Conservation (phyloP, 805 yeast species). For the Cyberlindnera euphorbiiphila region DNA sequence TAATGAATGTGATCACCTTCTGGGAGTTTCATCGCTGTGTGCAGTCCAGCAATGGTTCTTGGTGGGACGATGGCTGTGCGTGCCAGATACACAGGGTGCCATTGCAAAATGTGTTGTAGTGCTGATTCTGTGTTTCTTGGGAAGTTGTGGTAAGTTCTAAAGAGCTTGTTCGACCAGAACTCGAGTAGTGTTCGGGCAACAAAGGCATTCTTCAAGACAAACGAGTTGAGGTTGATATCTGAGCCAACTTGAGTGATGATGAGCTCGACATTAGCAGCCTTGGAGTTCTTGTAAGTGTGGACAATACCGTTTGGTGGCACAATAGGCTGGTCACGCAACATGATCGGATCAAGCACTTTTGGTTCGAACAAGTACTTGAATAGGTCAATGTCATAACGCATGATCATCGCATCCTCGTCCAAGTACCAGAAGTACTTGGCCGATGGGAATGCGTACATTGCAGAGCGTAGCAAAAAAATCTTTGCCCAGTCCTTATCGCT, state of each 20-base stretch:
- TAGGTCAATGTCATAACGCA: conserved; percentile 63
- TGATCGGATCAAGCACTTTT: conserved; percentile 56
- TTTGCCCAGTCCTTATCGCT: conserved; percentile 59
- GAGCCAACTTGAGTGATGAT: conserved; percentile 67
- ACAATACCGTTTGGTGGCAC: conserved; percentile 65
- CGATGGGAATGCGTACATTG: conserved; percentile 89
- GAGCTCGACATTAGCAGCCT: conserved; percentile 51
- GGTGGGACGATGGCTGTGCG: conserved; percentile 71
- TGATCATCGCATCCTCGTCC: conserved; percentile 72
- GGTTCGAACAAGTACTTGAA: conserved; percentile 56
- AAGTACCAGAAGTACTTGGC: conserved; percentile 91
- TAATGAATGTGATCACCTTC: conserved; percentile 49
- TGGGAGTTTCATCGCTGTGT: conserved; percentile 34
- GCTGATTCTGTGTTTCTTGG: conserved; percentile 60
- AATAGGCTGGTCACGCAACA: conserved; percentile 69
- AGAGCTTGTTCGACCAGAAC: conserved; percentile 71
- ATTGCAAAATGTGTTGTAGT: conserved; percentile 81
- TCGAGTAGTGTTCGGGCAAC: conserved; percentile 71
- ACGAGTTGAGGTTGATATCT: conserved; percentile 65
- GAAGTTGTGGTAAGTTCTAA: conserved; percentile 59
- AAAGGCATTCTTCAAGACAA: conserved; percentile 60
- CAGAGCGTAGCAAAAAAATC: conserved; percentile 66
- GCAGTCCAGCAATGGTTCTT: conserved; percentile 48
- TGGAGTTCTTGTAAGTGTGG: conserved; percentile 60
- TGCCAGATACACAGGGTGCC: conserved; percentile 85